Evolutionary conservation across 2,329 filamentous ascomycete species (phyloP).

Genomic region (Penicillium sclerotiorum): DNA sequence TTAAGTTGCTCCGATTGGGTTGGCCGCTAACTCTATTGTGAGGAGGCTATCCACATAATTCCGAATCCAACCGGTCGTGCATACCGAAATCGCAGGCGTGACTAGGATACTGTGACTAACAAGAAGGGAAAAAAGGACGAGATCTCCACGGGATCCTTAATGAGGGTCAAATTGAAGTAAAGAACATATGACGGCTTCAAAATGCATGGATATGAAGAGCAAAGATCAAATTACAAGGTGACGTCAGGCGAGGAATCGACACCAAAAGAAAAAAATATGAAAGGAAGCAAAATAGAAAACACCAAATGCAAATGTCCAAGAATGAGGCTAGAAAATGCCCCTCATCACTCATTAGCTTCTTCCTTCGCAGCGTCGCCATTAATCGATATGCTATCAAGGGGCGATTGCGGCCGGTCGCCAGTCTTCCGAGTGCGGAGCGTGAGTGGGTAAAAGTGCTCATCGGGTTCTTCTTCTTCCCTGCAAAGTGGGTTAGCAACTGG

Average conservation of each 20-base stretch:
- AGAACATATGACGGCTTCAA: slow-evolving; percentile 21
- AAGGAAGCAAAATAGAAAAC: slow-evolving; percentile 1
- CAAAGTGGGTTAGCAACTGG: slow-evolving; percentile 31
- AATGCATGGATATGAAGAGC: slow-evolving; percentile 19
- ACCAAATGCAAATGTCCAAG: slow-evolving; percentile 16
- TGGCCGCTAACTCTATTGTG: slow-evolving; percentile 14
- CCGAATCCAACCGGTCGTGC: slow-evolving; percentile 17
- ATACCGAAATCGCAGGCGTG: neutral
- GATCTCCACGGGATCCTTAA: neutral
- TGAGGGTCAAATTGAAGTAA: slow-evolving; percentile 1
- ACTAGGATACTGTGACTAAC: neutral
- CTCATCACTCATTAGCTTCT: slow-evolving; percentile 2
- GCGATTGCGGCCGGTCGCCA: slow-evolving; percentile 39
- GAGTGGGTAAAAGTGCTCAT: slow-evolving; percentile 72
- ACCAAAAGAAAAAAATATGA: slow-evolving; percentile 2
- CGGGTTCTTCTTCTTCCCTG: slow-evolving; percentile 91
- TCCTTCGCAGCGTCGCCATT: slow-evolving; percentile 26
- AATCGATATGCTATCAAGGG: slow-evolving; percentile 38
- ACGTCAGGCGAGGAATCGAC: slow-evolving; percentile 5
- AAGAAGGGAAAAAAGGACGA: neutral
- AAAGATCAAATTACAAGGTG: slow-evolving; percentile 20
- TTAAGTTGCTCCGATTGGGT: slow-evolving; percentile 9
- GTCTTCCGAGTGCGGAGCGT: slow-evolving; percentile 59
- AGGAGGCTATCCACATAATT: slow-evolving; percentile 10
- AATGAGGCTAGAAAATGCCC: neutral